Percentiles rank a stretch among this genome's conserved stretches.
These are phyloP conservation scores for Furculomyces boomerangus DNA, from an alignment of 371 early-diverging fungal species.

Conservation along the genomic window DNA sequence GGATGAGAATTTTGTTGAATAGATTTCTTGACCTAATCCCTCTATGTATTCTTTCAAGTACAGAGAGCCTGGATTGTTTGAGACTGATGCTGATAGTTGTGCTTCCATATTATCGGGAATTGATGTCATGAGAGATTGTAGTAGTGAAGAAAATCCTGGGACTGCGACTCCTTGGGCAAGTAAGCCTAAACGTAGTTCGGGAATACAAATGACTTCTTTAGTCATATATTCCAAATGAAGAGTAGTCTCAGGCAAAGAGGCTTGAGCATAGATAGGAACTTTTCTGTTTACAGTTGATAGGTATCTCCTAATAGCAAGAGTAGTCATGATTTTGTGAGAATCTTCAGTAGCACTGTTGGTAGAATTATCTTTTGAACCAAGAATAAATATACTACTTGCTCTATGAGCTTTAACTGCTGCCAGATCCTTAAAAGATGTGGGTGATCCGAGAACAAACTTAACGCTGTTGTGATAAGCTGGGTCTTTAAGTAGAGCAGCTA, in stretches of 20 bases:
- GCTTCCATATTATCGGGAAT: conserved; percentile 30
- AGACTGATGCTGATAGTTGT: conserved; percentile 16
- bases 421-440: conserved; percentile 34
- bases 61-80: conserved; percentile 6
- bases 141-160: conserved; percentile 42
- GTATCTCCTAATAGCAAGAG: conserved; percentile 43
- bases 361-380: conserved; percentile 26
- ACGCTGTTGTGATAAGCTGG: conserved; percentile 36
- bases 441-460: conserved; percentile 40
- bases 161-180: conserved; percentile 39
- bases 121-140: conserved; percentile 38
- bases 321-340: conserved; percentile 42
- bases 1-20: conserved; percentile 28
- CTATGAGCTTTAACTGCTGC: conserved; percentile 22
- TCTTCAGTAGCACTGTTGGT: conserved; percentile 27
- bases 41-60: conserved; percentile 38
- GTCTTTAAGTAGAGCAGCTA: conserved; percentile 27
- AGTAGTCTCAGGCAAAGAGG: conserved; percentile 41
- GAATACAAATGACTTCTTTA: conserved; percentile 41
- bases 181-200: conserved; percentile 48
- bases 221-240: conserved; percentile 41
- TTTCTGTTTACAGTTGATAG: conserved; percentile 10
- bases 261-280: conserved; percentile 35
- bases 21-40: conserved; percentile 42
- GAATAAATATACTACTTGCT: conserved; percentile 38